Percentiles rank a stretch among this genome's conserved stretches.
Evolutionary conservation across 1,139 yeast genomes (phyloP).

Genomic region (Geotrichum bryndzae): DNA sequence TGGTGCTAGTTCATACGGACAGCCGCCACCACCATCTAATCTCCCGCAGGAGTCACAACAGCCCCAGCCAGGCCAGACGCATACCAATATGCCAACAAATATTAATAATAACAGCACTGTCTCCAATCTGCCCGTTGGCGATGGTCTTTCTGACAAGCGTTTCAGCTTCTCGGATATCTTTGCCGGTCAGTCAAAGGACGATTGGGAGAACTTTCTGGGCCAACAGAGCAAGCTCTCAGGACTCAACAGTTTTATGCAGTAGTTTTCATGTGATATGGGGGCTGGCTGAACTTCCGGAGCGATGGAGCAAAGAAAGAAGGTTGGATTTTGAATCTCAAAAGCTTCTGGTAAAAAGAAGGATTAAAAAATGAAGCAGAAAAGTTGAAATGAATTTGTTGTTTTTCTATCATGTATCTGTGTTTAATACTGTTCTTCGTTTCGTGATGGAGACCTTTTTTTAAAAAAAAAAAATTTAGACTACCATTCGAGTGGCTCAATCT

Average conservation of each 20-base stretch:
- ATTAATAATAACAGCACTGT: not conserved
- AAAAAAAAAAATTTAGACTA: no score
- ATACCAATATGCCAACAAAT: not conserved
- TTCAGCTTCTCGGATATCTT: slow-evolving; percentile 3
- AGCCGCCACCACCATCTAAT: not conserved
- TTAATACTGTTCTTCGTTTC: not conserved
- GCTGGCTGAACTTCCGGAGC: not conserved
- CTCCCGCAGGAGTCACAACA: not conserved
- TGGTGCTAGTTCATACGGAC: not conserved
- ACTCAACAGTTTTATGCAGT: slow-evolving; percentile 6
- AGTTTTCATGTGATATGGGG: not conserved
- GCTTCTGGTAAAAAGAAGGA: not conserved
- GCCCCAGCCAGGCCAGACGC: not conserved
- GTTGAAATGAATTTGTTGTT: not conserved
- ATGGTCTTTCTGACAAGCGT: not conserved
- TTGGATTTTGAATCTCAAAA: not conserved
- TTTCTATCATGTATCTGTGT: not conserved
- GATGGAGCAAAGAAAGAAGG: not conserved
- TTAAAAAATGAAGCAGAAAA: no score
- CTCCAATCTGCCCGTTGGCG: not conserved
- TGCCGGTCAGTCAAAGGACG: slow-evolving; percentile 5
- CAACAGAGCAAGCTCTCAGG: slow-evolving; percentile 6
- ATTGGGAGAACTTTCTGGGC: slow-evolving; percentile 7
- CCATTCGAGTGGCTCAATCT: not conserved
- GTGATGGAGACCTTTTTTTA: not conserved